These are phyloP conservation scores for Pichia sp. DNA, from an alignment of 1,139 yeast genomes.

Conservation along the genomic window DNA sequence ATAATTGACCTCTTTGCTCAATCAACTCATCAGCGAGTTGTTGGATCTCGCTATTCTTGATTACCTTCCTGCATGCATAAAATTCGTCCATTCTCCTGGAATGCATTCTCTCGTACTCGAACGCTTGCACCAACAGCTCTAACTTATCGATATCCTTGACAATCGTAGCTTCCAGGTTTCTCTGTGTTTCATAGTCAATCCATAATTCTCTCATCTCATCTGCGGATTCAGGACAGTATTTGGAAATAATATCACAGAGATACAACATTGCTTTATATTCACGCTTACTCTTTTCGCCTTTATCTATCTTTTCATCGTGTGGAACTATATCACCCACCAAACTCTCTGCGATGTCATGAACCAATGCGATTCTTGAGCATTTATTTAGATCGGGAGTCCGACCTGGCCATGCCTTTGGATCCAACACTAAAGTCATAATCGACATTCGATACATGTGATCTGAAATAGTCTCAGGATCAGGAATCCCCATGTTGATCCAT, in stretches of 20 bases:
- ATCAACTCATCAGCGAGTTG: slow-evolving; percentile 67
- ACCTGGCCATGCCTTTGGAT: slow-evolving; percentile 36
- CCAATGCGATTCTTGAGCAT: slow-evolving; percentile 81
- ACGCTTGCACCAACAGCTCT: slow-evolving; percentile 85
- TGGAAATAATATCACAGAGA: slow-evolving; percentile 54
- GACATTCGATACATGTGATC: slow-evolving; percentile 99
- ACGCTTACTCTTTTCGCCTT: slow-evolving; percentile 66
- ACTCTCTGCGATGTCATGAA: slow-evolving; percentile 93
- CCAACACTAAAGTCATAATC: slow-evolving; percentile 69
- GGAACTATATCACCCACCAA: slow-evolving; percentile 96
- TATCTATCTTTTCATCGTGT: slow-evolving; percentile 44
- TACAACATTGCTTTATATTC: slow-evolving; percentile 73
- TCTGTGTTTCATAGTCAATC: slow-evolving; percentile 85
- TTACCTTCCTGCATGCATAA: slow-evolving; percentile 54
- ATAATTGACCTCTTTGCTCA: slow-evolving; percentile 49
- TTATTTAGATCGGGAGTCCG: slow-evolving; percentile 30
- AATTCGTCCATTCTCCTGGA: slow-evolving; percentile 66
- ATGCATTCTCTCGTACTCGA: slow-evolving; percentile 75
- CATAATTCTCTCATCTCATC: slow-evolving; percentile 67
- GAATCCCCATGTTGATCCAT: slow-evolving; percentile 77
- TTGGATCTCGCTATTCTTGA: slow-evolving; percentile 69
- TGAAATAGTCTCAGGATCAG: slow-evolving; percentile 66
- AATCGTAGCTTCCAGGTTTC: slow-evolving; percentile 77
- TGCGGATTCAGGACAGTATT: slow-evolving; percentile 62
- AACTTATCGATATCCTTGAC: slow-evolving; percentile 94